Evolutionary conservation across 2,329 filamentous ascomycete genomes (phyloP), one percentile per base, ranked within the genome.

Genomic region (Alternaria metachromatica): DNA sequence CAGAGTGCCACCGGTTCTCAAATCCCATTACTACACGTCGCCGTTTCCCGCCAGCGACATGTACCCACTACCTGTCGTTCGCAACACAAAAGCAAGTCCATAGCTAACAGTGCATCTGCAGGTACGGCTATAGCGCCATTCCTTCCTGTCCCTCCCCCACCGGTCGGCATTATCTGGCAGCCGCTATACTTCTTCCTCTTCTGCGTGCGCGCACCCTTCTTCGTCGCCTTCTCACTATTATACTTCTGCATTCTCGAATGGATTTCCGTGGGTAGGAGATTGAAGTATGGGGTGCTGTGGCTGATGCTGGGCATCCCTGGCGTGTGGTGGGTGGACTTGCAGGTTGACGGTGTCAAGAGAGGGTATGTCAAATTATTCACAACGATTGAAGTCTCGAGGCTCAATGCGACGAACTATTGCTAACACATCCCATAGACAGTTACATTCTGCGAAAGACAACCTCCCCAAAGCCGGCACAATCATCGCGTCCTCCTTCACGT

Each of bases 241-340:
- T 97, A 96, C 82, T 96, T 98, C 78, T 77, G 92, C 64, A 74
- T 97, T 64, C 86, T 98, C 57, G 92, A 95, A 82, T 92, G 90
- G 86, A 87, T 97, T 13, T 94, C 94, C 0, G 85, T 91, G 10
- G 89, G 88, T 1, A 86, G 86, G 9, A 75, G 89, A 33, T 82
- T 89, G 46, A 93, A 93, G 75, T 98, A 98, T 82, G 88, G 92
- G 12, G 88, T 93, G 53, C 83, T 98, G 57, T 98, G 96, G 95
- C 87, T 89, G 64, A 87, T 98, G 69, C 87, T 99, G 71, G 91
- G 89, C 41, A 91, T 97, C 63, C 93, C 94, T 0, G 95, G 96
- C 26, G 92, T 99, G 62, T 98, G 94, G 94, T 98, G 95, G 95
- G 90, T 97, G 60, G 96, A 99, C 81, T 84, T 99, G n/a, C 95